Evolutionary conservation across 495 filamentous ascomycete species (phyloP), one percentile per base, ranked within the genome.

Genomic region (Monascus purpureus): DNA sequence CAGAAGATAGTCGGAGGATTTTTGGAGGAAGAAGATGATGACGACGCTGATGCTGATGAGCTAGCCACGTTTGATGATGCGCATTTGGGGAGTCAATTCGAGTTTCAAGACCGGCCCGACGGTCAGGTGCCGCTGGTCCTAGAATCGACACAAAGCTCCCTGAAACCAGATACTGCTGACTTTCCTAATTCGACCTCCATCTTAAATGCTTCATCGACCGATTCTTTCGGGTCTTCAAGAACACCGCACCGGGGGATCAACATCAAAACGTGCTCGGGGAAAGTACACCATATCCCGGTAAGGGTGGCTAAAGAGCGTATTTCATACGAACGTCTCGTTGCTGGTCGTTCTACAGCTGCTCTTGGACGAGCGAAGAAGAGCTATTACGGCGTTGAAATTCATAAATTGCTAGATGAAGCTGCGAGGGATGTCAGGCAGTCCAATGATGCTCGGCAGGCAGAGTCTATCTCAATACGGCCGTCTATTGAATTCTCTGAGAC

Each of bases 351-450:
- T 2, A 69, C 59, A 22, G 71, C 70, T 4, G 74, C 68, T 38
- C 62, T 78, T 38, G 77, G 82, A 20, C 63, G 73, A 39, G 82
- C 84, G n/a, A 74, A 72, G 41, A 80, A 75, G 50, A 80, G 71
- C 48, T 95, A 82, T 48, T 97, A 88, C 52, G 90, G 90, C 6
- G 77, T 97, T 35, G 75, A 93, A 16, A 88, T 97, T 12, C 84
- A 93, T 42, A 55, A 68, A 27, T 55, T 95, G 14, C 59, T 95
- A 25, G 80, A 88, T 32, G 65, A 80, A 3, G 67, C 61, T 4
- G 67, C 75, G n/a, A 54, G 53, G n/a, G 57, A 62, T 6, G 36
- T 38, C 7, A 45, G 50, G 12, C 52, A 59, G 13, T 55, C 70
- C 23, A 56, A 67, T 11, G 41, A 52, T 1, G 26, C 40, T 13